A percentile compares a stretch with the other conserved stretches of the same genome.
Evolutionary conservation across 495 filamentous ascomycete genomes (phyloP).

Genomic region (Peziza echinospora): DNA sequence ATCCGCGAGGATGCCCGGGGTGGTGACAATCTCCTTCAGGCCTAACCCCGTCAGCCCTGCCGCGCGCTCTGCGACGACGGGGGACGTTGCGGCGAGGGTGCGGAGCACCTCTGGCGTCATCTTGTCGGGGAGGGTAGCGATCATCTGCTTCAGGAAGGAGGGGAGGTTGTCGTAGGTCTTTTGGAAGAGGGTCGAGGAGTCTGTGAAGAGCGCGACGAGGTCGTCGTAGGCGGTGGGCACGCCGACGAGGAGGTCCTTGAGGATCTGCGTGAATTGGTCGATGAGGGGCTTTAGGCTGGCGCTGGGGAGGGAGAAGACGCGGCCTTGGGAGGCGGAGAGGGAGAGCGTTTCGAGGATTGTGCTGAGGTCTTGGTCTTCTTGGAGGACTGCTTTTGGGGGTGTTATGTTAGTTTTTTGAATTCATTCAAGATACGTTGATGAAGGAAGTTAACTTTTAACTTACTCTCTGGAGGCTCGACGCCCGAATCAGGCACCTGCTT

Average conservation of each 20-base stretch:
- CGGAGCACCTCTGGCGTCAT: constrained; percentile 58
- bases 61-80: constrained; percentile 27
- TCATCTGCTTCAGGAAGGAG: constrained; percentile 58
- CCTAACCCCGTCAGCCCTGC: constrained; percentile 33
- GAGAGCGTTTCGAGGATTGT: not conserved
- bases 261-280: constrained; percentile 61
- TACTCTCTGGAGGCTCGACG: not conserved
- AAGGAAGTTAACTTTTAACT: too few relatives aligned
- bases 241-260: constrained; percentile 79
- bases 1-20: constrained; percentile 59
- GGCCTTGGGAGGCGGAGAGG: constrained; percentile 35
- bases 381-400: not conserved
- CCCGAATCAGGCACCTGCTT: not conserved
- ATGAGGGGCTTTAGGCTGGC: constrained; percentile 54
- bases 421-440: too few relatives aligned
- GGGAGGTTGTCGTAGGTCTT: constrained; percentile 63
- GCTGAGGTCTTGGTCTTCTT: not conserved
- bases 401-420: too few relatives aligned
- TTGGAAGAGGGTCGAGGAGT: constrained; percentile 51
- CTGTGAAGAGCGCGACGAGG: constrained; percentile 55
- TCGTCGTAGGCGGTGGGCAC: constrained; percentile 85
- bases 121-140: constrained; percentile 65
- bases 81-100: constrained; percentile 6
- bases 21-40: constrained; percentile 60
- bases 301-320: constrained; percentile 56